Evolutionary conservation across 2,329 filamentous ascomycete species (phyloP).

Genomic region (Fusarium fujikuroi): DNA sequence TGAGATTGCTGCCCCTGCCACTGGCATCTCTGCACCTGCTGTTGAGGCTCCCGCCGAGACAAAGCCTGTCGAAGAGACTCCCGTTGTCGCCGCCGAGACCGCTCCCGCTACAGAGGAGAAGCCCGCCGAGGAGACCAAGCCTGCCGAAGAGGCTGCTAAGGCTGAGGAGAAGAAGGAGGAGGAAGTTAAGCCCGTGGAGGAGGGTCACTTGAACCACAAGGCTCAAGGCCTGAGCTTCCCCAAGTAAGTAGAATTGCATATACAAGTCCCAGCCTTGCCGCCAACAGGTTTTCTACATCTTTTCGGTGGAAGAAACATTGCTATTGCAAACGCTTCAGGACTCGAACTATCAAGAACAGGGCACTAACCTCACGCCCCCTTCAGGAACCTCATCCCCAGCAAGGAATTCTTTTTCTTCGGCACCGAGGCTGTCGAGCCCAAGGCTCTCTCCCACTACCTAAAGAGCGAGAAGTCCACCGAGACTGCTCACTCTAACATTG

Average conservation of each 20-base stretch:
- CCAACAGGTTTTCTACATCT: background rate
- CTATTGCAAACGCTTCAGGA: background rate
- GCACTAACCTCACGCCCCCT: conserved; percentile 37
- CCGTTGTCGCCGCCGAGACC: conserved; percentile 49
- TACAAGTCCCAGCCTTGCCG: background rate
- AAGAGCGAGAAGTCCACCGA: conserved; percentile 87
- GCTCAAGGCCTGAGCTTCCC: conserved; percentile 80
- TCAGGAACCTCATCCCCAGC: conserved; percentile 85
- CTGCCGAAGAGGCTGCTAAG: conserved; percentile 55
- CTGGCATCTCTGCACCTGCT: conserved; percentile 45
- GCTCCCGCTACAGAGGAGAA: conserved; percentile 54
- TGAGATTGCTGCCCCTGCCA: conserved; percentile 38
- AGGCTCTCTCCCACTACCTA: conserved; percentile 80
- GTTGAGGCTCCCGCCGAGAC: conserved; percentile 50
- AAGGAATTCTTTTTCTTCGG: conserved; percentile 96
- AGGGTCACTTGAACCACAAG: conserved; percentile 91
- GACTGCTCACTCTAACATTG: conserved; percentile 79
- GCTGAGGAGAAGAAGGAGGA: conserved; percentile 61
- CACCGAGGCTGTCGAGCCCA: conserved; percentile 76
- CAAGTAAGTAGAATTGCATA: conserved; percentile 73
- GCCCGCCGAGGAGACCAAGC: conserved; percentile 56
- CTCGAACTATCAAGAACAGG: background rate
- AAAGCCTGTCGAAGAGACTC: conserved; percentile 54
- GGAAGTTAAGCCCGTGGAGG: conserved; percentile 77
- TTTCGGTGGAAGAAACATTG: background rate